A percentile compares a stretch with the other conserved stretches of the same genome.
Conservation (phyloP, 352 stramenopile species). For the Aphanomyces invadans region DNA sequence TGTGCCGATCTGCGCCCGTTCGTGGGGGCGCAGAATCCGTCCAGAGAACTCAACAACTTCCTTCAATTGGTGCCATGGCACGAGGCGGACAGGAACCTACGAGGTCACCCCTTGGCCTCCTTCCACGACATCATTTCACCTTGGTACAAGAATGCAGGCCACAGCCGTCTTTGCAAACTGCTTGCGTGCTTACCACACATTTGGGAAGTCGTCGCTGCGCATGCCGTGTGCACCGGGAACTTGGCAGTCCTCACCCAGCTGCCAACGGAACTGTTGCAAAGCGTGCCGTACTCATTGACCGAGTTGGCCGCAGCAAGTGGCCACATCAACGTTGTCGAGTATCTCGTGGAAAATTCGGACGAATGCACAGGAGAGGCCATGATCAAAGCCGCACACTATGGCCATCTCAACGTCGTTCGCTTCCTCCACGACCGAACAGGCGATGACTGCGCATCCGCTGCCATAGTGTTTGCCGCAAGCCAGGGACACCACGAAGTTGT, state of each 20-base stretch:
- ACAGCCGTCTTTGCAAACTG: not conserved
- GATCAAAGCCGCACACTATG: not conserved
- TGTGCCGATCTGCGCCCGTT: not conserved
- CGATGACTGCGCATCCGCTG: not conserved
- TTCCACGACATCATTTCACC: not conserved
- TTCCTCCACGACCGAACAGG: not conserved
- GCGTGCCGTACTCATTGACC: not conserved
- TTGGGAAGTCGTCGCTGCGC: not conserved
- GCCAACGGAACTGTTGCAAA: not conserved
- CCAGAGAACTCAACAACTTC: not conserved
- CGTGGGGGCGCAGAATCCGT: not conserved
- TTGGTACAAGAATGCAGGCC: not conserved
- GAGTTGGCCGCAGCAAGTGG: not conserved
- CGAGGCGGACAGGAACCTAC: too few species aligned
- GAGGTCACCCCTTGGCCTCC: not conserved
- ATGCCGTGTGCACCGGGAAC: not conserved
- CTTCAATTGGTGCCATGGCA: not conserved
- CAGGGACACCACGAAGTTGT: not conserved
- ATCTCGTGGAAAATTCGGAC: not conserved
- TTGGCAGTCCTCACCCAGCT: not conserved
- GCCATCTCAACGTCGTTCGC: not conserved
- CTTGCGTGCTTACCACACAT: not conserved
- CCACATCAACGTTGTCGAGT: not conserved
- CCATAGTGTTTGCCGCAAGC: not conserved
- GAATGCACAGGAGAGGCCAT: conserved; percentile 26